Evolutionary conservation across 2,329 filamentous ascomycete genomes (phyloP).

Genomic region (Rhynchosporium secalis): DNA sequence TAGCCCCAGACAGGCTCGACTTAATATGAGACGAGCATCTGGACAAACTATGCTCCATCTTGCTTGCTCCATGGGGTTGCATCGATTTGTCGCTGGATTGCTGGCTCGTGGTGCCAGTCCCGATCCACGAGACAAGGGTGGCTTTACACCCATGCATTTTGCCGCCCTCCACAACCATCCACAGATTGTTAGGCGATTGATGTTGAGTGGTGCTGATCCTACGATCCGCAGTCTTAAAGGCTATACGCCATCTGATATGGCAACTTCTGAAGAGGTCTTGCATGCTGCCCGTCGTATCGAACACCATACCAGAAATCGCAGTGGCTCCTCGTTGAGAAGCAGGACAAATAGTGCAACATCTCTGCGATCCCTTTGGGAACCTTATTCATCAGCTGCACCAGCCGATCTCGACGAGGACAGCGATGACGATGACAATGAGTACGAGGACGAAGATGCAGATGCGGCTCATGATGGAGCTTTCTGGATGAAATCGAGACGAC

Average conservation of each 20-base stretch:
- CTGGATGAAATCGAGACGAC: slow-evolving; percentile 40
- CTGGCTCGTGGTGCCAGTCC: slow-evolving; percentile 76
- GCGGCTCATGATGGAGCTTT: slow-evolving; percentile 37
- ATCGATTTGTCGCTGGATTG: slow-evolving; percentile 74
- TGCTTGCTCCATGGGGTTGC: slow-evolving; percentile 72
- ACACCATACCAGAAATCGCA: slow-evolving; percentile 65
- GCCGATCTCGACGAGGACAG: slow-evolving; percentile 43
- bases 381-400: slow-evolving; percentile 46
- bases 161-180: slow-evolving; percentile 74
- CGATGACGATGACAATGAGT: slow-evolving; percentile 45
- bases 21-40: slow-evolving; percentile 64
- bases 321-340: slow-evolving; percentile 59
- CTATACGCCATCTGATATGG: slow-evolving; percentile 70
- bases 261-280: slow-evolving; percentile 63
- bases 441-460: slow-evolving; percentile 40
- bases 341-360: slow-evolving; percentile 67
- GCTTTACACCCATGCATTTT: slow-evolving; percentile 80
- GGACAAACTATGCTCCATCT: slow-evolving; percentile 82
- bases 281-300: slow-evolving; percentile 63
- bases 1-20: slow-evolving; percentile 63
- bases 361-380: slow-evolving; percentile 66
- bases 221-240: slow-evolving; percentile 68
- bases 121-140: slow-evolving; percentile 72
- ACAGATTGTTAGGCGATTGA: slow-evolving; percentile 74
- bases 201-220: slow-evolving; percentile 71